Evolutionary conservation across 164 flowering plant species (phyloP).

Genomic region (Vitis riparia): DNA sequence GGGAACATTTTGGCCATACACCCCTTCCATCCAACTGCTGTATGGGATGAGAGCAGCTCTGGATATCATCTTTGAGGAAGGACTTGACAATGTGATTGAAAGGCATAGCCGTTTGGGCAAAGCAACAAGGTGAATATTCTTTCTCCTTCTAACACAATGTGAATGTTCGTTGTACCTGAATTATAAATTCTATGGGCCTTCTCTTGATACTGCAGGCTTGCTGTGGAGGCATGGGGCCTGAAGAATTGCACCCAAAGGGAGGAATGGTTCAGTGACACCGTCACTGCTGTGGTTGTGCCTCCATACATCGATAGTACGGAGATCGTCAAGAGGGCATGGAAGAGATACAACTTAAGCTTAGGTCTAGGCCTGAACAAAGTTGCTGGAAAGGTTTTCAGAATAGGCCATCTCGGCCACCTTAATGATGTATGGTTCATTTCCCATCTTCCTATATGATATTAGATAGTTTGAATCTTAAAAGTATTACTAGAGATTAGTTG

Average conservation of each 20-base stretch:
- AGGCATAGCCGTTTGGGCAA: slow-evolving; percentile 82
- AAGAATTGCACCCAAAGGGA: slow-evolving; percentile 92
- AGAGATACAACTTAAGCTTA: slow-evolving; percentile 89
- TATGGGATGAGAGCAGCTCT: slow-evolving; percentile 93
- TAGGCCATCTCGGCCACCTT: slow-evolving; percentile 95
- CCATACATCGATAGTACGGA: slow-evolving; percentile 83
- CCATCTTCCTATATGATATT: not conserved
- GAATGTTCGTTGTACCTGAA: not conserved
- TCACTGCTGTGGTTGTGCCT: slow-evolving; percentile 94
- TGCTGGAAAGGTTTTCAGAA: slow-evolving; percentile 97
- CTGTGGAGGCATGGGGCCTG: slow-evolving; percentile 98
- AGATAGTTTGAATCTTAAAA: too few relatives aligned
- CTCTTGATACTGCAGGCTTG: slow-evolving; percentile 52
- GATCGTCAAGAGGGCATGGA: slow-evolving; percentile 86
- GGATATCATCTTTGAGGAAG: slow-evolving; percentile 93
- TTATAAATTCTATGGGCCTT: not conserved
- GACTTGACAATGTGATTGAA: slow-evolving; percentile 88
- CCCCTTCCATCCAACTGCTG: slow-evolving; percentile 92
- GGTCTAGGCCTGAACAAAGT: slow-evolving; percentile 97
- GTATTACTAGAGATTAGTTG: not conserved
- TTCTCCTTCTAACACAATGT: not conserved
- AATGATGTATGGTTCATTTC: slow-evolving; percentile 62
- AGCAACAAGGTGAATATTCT: slow-evolving; percentile 69
- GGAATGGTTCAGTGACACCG: slow-evolving; percentile 95
- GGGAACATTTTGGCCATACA: slow-evolving; percentile 97